Conservation (phyloP, 306 rosid genomes). For the Purshia tridentata region DNA sequence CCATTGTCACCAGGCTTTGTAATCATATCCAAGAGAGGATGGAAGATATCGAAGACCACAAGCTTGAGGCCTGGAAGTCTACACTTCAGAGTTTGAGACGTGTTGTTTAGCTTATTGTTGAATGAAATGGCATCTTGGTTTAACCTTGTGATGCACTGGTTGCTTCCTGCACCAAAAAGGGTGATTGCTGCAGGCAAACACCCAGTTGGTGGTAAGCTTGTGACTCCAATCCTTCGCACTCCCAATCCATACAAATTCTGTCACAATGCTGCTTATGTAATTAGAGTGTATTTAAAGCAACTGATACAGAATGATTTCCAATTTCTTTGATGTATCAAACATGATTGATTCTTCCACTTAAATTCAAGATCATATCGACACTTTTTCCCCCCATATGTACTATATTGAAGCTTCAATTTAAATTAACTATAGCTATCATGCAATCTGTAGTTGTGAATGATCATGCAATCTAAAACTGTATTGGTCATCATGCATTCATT, state of each 20-base stretch:
- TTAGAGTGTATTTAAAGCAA: constrained; percentile 10
- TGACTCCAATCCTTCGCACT: constrained; percentile 52
- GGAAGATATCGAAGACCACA: constrained; percentile 49
- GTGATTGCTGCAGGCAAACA: constrained; percentile 57
- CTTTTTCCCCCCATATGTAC: too few species aligned
- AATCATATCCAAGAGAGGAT: constrained; percentile 51
- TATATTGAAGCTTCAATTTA: too few species aligned
- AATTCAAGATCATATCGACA: too few species aligned
- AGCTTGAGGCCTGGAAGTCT: constrained; percentile 47
- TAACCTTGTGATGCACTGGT: constrained; percentile 47
- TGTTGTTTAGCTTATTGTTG: constrained; percentile 49
- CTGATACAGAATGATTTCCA: constrained; percentile 11
- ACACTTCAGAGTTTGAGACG: constrained; percentile 43
- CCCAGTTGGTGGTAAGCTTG: constrained; percentile 55
- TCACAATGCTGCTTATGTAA: constrained; percentile 31
- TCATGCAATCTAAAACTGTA: neutral
- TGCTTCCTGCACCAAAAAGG: constrained; percentile 54
- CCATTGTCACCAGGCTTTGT: constrained; percentile 43
- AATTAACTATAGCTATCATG: too few species aligned
- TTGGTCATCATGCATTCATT: neutral
- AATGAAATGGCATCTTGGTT: constrained; percentile 53
- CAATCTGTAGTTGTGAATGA: neutral
- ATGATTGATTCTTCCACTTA: neutral
- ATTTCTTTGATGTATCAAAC: neutral
- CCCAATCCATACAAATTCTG: constrained; percentile 57